Base-by-base conservation (phyloP, 1,284 basidiomycete species). In the Phaffia rhodozyma region DNA sequence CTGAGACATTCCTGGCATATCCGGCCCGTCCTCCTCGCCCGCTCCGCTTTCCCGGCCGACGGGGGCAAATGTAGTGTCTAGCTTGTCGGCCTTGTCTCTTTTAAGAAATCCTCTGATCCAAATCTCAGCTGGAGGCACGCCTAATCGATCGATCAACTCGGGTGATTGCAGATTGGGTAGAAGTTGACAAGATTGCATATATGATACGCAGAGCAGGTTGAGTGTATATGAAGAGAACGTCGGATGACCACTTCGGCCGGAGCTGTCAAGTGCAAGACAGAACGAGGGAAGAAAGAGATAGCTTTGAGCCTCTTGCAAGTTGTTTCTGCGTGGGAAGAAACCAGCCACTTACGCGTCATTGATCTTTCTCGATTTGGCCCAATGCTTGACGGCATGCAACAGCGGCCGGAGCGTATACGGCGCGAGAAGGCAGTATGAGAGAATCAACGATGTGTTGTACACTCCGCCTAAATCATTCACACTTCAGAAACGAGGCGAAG, bases 181-280 rank as follows among this genome's bases (percentile, higher is more conserved):
- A 20, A 66, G 67, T 9, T 72, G 72, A 18, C 68, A 66, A 25
- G 64, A 58, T 60, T 75, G 75, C 16, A 77, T 69, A 60, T 76
- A 77, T 2, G 70, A 72, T 50, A 77, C 76, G 9, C 71, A 72
- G 73, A 77, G 74, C 13, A 77, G 69, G 1, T 73, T 74, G 29
- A 76, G 67, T 61, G 74, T 73, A 67, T 76, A 77, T 4, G 73
- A 75, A 0, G 75, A 76, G 70, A 77, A 71, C 7, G 73, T 73
- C 0, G 72, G 65, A 6, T 68, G 66, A 5, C 73, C 74, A 13
- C 54, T 34, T 55, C 57, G 57, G 21, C 59, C 59, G 16, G 23
- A 23, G 13, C 30, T 34, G 18, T 48, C 51, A 16, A 48, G 48
- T 49, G 50, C 30, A 52, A 50, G 6, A 27, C 9, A 34, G n/a